phyloP scores from a whole-genome alignment of 768 basidiomycete genomes.

The Antrodiella citrinella region DNA sequence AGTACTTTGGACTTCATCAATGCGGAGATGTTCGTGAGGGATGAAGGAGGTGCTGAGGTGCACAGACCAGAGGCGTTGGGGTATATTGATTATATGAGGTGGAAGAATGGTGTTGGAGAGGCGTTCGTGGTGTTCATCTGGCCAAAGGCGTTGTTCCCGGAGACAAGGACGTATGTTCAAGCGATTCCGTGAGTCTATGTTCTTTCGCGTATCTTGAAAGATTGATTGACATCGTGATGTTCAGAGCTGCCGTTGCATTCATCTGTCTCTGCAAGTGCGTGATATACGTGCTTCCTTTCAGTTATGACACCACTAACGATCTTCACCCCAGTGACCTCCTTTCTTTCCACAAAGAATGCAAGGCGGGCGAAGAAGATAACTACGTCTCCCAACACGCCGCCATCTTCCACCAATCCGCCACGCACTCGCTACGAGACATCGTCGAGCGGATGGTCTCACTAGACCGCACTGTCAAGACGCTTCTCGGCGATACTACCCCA shows the following conservation, averaged over 20 bases:
- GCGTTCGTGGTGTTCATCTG: neutral
- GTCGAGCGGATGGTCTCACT: neutral
- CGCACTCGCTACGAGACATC: neutral
- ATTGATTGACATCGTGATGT: neutral
- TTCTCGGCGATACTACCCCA: constrained; percentile 22
- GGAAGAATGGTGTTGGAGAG: neutral
- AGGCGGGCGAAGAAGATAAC: constrained; percentile 8
- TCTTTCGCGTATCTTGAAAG: neutral
- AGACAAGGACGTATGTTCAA: neutral
- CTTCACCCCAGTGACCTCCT: constrained; percentile 7
- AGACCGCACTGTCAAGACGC: neutral
- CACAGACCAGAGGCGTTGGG: neutral
- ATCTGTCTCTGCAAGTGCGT: constrained; percentile 30
- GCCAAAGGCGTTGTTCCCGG: constrained; percentile 1
- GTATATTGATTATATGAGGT: neutral
- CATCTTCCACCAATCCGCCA: neutral
- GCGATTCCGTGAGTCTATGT: constrained; percentile 3
- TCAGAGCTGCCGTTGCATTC: constrained; percentile 6
- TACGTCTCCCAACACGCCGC: constrained; percentile 4
- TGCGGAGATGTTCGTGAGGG: constrained; percentile 25
- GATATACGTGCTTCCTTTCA: neutral
- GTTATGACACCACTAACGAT: neutral
- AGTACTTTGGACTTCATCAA: constrained; percentile 28
- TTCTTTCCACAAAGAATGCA: constrained; percentile 12
- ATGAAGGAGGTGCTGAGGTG: constrained; percentile 4